Conservation (phyloP, 345 rosid genomes). For the Garcia nutans region DNA sequence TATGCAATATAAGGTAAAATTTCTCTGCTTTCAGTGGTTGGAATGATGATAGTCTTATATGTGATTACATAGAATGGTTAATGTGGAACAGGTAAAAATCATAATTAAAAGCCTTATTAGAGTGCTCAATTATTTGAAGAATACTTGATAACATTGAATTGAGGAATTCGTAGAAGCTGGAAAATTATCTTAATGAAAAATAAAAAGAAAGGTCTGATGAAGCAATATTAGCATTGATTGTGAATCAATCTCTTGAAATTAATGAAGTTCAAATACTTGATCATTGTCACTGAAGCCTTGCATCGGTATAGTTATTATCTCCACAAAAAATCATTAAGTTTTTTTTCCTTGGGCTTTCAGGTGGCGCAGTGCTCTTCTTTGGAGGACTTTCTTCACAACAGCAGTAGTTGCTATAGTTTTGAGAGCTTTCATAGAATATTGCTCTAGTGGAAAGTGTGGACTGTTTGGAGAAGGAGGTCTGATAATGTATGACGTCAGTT, state of each 20-base stretch:
- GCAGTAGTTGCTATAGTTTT: slow-evolving; percentile 90
- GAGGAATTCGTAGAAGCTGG: no score
- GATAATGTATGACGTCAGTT: slow-evolving; percentile 85
- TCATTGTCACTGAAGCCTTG: not conserved
- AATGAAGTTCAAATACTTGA: no score
- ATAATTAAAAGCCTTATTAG: not conserved
- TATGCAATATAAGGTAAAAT: not conserved
- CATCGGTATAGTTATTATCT: not conserved
- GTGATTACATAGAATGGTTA: not conserved
- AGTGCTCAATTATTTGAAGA: not conserved
- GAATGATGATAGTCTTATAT: not conserved
- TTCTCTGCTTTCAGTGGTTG: not conserved
- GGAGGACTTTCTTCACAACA: slow-evolving; percentile 91
- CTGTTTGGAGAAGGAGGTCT: slow-evolving; percentile 88
- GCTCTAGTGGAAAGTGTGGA: slow-evolving; percentile 71
- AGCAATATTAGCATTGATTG: no score
- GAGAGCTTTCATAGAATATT: slow-evolving; percentile 65
- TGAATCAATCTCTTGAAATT: no score
- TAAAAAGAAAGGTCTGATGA: no score
- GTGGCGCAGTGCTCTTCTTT: slow-evolving; percentile 97
- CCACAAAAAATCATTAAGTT: not conserved
- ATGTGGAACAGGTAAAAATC: not conserved
- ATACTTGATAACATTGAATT: not conserved
- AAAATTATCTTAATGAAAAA: not conserved
- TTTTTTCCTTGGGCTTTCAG: slow-evolving; percentile 30